Evolutionary conservation across 805 yeast genomes (phyloP).

Genomic region (Vanderwaltozyma polyspora): DNA sequence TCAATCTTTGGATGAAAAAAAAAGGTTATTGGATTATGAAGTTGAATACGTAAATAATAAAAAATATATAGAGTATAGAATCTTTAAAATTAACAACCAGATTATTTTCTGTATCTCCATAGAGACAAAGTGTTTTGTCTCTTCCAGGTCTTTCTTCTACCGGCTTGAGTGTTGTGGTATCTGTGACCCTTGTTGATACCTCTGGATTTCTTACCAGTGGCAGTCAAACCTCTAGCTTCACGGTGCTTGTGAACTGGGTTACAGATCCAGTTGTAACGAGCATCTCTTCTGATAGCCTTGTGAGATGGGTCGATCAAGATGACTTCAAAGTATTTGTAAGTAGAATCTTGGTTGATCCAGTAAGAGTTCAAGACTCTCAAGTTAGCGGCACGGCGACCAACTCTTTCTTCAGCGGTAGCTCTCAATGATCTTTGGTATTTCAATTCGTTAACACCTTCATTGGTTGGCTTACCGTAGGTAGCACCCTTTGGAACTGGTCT

Average conservation of each 20-base stretch:
- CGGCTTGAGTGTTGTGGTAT: conserved; percentile 96
- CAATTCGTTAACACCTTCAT: conserved; percentile 99
- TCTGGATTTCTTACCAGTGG: conserved; percentile 98
- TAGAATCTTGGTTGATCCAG: conserved; percentile 99
- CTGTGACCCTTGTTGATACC: conserved; percentile 99
- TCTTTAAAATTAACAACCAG: conserved; percentile 10
- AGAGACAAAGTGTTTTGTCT: conserved; percentile 94
- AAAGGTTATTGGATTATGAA: not conserved
- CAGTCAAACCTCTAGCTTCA: conserved; percentile 97
- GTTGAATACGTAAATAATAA: not conserved
- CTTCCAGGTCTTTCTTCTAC: conserved; percentile 99
- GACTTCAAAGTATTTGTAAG: conserved; percentile 98
- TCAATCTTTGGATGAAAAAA: no score
- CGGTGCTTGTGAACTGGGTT: conserved; percentile 99
- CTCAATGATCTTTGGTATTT: conserved; percentile 98
- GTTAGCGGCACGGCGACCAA: conserved; percentile 97
- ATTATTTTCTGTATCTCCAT: conserved; percentile 97
- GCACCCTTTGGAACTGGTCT: conserved; percentile 99
- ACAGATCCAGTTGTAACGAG: conserved; percentile 99
- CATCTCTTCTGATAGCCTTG: conserved; percentile 97
- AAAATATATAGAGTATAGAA: no score
- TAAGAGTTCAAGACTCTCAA: conserved; percentile 98
- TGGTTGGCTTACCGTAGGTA: conserved; percentile 99
- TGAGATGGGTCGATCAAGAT: conserved; percentile 95
- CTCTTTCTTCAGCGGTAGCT: conserved; percentile 99